A percentile compares a stretch with the other conserved stretches of the same genome.
These are phyloP conservation scores for Phycomyces nitens DNA, from an alignment of 192 early-diverging fungal genomes.

Conservation along the genomic window DNA sequence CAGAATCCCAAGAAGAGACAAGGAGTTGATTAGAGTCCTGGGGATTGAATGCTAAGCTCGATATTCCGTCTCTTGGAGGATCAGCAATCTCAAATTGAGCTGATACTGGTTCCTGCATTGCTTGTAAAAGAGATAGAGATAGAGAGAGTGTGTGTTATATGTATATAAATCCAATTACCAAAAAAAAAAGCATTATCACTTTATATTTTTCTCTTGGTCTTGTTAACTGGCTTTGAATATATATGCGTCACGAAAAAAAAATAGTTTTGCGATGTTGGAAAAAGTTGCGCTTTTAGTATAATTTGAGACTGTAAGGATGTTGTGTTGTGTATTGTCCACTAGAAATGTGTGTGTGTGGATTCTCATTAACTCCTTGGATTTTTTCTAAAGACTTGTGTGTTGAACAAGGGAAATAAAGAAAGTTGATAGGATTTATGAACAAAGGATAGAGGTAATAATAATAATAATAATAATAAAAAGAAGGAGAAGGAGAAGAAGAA, in stretches of 20 bases:
- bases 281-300: background rate
- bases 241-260: background rate
- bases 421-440: background rate
- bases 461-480: background rate
- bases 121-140: too few species aligned
- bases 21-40: conserved; percentile 63
- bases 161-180: too few species aligned
- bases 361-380: background rate
- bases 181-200: too few species aligned
- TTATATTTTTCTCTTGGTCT: too few species aligned
- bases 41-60: conserved; percentile 69
- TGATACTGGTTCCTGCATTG: conserved; percentile 3
- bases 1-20: conserved; percentile 90
- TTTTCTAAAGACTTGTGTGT: background rate
- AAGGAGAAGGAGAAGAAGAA: background rate
- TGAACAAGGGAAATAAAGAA: background rate
- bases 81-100: conserved; percentile 69
- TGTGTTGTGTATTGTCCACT: background rate
- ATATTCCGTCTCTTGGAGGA: conserved; percentile 86
- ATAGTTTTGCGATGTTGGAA: background rate
- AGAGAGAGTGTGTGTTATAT: too few species aligned
- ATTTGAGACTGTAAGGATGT: background rate
- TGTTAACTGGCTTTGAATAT: background rate
- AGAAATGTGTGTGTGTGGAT: too few species aligned
- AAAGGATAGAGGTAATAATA: too few species aligned